Evolutionary conservation across 208 protist species (phyloP), one percentile per base, ranked within the genome.

Genomic region (Wallacemonas sp.): DNA sequence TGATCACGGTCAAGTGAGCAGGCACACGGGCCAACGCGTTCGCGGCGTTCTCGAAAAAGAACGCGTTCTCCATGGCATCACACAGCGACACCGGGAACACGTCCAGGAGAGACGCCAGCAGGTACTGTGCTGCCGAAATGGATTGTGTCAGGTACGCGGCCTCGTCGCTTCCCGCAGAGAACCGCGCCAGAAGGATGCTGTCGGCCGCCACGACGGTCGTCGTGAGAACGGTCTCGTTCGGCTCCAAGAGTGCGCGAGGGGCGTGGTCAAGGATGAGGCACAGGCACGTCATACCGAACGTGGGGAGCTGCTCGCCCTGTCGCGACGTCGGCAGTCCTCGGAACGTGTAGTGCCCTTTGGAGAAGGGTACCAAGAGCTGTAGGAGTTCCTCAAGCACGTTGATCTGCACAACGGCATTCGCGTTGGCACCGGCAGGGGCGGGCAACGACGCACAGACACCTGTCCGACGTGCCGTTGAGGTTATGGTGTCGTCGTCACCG

Each of bases 11-110:
- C n/a, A n/a, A n/a, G n/a, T n/a, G n/a, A n/a, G n/a, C 42, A 3
- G 33, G 33, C 12, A 62, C 12, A 13, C n/a, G 41, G 4, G 17
- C 70, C 24, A 91, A 60, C n/a, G 67, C 39, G 10, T 42, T 68
- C 13, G 79, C 70, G 10, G 84, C 63, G 12, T 72, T 80, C 21
- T 85, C 80, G 54, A 87, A 83, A 58, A 87, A 78, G 59, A 77
- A 80, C 30, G 76, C 78, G 41, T 73, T 76, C 38, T 81, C 71
- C 85, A 91, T 86, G 37, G 75, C 69, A 32, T 83, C 60, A 38
- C 79, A 55, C 34, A 79, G 69, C 0, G 60, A 39, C 29, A 59
- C 38, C 34, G 78, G 70, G 50, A 30, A 76, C 37, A 79, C 68
- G 55, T 65, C 46, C 15, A 87, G 55, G 6, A 87, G 67, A 5